Base-by-base conservation (phyloP, 2,329 filamentous ascomycete species). In the Setomelanomma holmii region DNA sequence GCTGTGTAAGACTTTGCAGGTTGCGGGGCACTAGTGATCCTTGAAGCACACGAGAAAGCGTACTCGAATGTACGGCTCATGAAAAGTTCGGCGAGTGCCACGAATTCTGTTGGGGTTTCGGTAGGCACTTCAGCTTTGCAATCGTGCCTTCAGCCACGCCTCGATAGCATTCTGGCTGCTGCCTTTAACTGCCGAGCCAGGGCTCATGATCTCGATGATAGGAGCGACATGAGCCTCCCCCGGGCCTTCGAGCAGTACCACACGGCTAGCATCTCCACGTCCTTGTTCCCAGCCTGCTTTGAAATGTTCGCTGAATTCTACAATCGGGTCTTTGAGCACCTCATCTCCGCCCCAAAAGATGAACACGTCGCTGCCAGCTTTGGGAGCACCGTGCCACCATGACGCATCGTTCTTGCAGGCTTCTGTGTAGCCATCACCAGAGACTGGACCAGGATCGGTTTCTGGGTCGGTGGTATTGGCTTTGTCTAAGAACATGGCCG, bases 201-300 rank as follows among this genome's bases (percentile, higher is more conserved):
- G 45, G 2, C 43, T 49, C 60, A 64, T 60, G 16, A 55, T 44
- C 12, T 62, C 60, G 14, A 60, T 30, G 6, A 68, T 61, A 1
- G 60, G 63, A 23, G 48, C 58, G 19, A 66, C 53, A 40, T 69
- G 66, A 10, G 59, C 49, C 34, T 59, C 54, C 23, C 45, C 39
- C 12, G 53, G 38, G 1, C 51, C 58, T 38, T 61, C 56, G 8
- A 65, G 16, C 21, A 57, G 57, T 7, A 55, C 11, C 2, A 55
- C 45, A 8, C 45, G 45, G 20, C 44, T 45, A 4, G 16, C 3
- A 34, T 61, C 45, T 19, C 61, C 66, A 12, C 55, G 61, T 4
- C 63, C 57, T 5, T 54, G 11, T 2, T 12, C 27, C 64, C 64
- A 67, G 5, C 64, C 66, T 14, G 40, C 21, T 20, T 40, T 52